Conservation (phyloP, 352 stramenopile species). For the Phytophthora boehmeriae region DNA sequence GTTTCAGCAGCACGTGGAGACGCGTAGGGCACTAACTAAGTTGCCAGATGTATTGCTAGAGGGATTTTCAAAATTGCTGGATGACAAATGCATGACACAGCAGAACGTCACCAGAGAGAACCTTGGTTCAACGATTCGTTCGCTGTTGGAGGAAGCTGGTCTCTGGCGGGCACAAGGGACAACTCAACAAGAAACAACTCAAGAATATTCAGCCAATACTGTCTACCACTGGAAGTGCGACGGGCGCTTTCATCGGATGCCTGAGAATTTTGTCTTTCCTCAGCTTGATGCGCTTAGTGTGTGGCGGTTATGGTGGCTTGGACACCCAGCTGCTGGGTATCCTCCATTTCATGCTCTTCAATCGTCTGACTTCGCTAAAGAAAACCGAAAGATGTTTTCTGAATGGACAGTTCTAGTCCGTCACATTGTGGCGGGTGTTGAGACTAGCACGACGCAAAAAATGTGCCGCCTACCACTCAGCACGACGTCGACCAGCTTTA, state of each 20-base stretch:
- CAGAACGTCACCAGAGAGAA: not conserved
- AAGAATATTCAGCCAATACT: not conserved
- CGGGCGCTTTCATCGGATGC: constrained; percentile 11
- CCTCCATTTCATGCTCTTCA: constrained; percentile 6
- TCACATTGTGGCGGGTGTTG: constrained; percentile 3
- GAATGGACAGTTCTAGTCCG: constrained; percentile 12
- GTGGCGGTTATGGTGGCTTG: constrained; percentile 12
- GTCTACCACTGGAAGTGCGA: not conserved
- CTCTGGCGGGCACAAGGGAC: not conserved
- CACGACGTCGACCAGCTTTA: constrained; percentile 4
- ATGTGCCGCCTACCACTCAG: not conserved
- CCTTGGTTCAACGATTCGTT: not conserved
- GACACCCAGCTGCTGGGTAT: constrained; percentile 1
- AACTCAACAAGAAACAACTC: not conserved
- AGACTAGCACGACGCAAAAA: not conserved
- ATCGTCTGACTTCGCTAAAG: constrained; percentile 1
- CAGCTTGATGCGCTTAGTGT: constrained; percentile 11
- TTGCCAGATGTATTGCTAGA: constrained; percentile 4
- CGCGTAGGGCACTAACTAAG: no score
- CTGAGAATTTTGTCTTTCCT: constrained; percentile 6
- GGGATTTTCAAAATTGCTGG: constrained; percentile 5
- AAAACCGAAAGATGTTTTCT: constrained; percentile 12
- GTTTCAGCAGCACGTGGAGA: no score
- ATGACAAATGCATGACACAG: constrained; percentile 1
- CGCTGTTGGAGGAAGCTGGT: constrained; percentile 5